These are phyloP conservation scores for Kalaharituber pfeilii DNA, from an alignment of 2,329 filamentous ascomycete species.

Conservation along the genomic window DNA sequence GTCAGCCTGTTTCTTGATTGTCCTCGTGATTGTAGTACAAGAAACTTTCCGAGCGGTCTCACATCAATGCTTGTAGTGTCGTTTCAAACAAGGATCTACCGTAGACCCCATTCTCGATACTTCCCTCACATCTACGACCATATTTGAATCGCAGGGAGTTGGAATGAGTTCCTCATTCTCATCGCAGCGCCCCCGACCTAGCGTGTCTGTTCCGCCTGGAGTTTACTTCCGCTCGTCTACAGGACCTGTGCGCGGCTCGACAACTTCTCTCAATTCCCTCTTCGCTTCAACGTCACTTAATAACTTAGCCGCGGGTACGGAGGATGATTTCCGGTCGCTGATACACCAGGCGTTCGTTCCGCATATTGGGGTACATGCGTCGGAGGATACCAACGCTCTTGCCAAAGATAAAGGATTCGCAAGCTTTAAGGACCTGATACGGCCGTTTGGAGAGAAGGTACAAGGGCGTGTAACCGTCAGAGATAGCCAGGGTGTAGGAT, in stretches of 20 bases:
- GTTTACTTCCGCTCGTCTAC: constrained; percentile 44
- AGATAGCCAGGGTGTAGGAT: constrained; percentile 73
- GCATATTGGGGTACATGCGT: constrained; percentile 73
- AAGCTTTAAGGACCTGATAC: constrained; percentile 67
- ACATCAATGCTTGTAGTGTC: no score
- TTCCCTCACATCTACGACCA: no score
- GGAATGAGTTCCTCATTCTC: constrained; percentile 1
- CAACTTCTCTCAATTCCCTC: constrained; percentile 35
- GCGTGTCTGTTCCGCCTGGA: constrained; percentile 33
- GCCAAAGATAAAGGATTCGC: constrained; percentile 70
- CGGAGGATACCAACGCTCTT: constrained; percentile 65
- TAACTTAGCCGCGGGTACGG: background rate
- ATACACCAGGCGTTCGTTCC: constrained; percentile 77
- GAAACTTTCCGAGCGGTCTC: no score
- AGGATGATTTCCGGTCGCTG: constrained; percentile 29
- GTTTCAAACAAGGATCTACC: no score
- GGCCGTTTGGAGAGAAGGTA: constrained; percentile 79
- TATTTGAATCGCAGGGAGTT: no score
- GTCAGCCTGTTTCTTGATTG: no score
- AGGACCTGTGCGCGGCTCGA: constrained; percentile 33
- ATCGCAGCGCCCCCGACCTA: background rate
- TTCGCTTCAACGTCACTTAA: constrained; percentile 33
- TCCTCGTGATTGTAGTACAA: no score
- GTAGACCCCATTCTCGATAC: no score
- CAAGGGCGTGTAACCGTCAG: constrained; percentile 76